Percentiles rank a stretch among this genome's conserved stretches.
Evolutionary conservation across 2,329 filamentous ascomycete genomes (phyloP).

Genomic region (Coniochaeta ligniaria): DNA sequence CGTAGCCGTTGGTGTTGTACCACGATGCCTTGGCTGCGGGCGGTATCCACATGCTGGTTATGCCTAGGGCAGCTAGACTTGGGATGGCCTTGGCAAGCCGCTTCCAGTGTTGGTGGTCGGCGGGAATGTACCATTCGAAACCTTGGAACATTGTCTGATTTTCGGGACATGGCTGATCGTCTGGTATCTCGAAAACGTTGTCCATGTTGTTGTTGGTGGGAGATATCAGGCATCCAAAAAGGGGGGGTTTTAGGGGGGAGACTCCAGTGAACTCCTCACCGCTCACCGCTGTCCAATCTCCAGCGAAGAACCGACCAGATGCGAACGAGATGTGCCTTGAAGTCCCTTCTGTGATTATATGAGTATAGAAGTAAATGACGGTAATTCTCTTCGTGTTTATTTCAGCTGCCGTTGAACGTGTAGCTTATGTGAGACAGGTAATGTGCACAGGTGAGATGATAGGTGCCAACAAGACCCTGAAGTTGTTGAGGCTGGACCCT

Average conservation of each 20-base stretch:
- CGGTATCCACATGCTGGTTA: slow-evolving; percentile 61
- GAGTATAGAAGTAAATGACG: too few relatives aligned
- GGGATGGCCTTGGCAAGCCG: slow-evolving; percentile 46
- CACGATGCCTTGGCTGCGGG: slow-evolving; percentile 63
- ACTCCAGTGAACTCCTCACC: not conserved
- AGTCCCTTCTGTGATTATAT: too few relatives aligned
- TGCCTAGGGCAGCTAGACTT: slow-evolving; percentile 49
- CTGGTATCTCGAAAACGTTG: slow-evolving; percentile 7
- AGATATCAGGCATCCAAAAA: not conserved
- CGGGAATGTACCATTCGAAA: slow-evolving; percentile 67
- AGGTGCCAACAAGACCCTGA: not conserved
- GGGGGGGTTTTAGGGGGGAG: not conserved
- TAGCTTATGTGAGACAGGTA: not conserved
- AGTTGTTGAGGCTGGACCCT: not conserved
- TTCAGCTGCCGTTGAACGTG: not conserved
- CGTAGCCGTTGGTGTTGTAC: slow-evolving; percentile 58
- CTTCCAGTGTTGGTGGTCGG: slow-evolving; percentile 53
- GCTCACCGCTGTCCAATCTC: not conserved
- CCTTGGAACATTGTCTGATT: slow-evolving; percentile 55
- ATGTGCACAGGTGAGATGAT: not conserved
- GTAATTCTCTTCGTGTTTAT: too few relatives aligned
- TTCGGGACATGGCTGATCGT: slow-evolving; percentile 12
- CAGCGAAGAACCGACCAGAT: not conserved
- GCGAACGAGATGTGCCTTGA: not conserved
- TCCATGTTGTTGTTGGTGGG: not conserved